Evolutionary conservation across 1,284 basidiomycete genomes (phyloP).

Genomic region (Psilocybe mexicana): DNA sequence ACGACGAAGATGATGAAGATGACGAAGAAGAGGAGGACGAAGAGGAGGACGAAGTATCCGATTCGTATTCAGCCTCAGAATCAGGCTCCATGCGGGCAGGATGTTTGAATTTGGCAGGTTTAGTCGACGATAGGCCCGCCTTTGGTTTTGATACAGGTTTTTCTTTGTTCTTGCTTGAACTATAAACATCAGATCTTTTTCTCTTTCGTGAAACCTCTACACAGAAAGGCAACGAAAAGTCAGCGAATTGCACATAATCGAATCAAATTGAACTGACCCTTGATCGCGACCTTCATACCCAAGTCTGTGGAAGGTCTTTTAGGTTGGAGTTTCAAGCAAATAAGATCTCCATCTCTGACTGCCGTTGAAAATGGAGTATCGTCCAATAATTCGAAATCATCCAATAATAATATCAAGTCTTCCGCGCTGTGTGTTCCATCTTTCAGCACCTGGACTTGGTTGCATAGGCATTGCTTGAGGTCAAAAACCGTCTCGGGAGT

Average conservation of each 20-base stretch:
- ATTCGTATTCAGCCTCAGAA: conserved; percentile 13
- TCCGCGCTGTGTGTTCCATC: conserved; percentile 18
- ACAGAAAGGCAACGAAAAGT: too few species aligned
- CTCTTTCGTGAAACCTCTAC: conserved; percentile 1
- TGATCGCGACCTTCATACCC: neutral
- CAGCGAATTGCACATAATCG: too few species aligned
- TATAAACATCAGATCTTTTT: conserved; percentile 1
- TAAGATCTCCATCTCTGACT: conserved; percentile 42
- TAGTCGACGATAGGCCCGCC: neutral
- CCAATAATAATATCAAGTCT: conserved; percentile 33
- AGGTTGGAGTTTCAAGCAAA: conserved; percentile 28
- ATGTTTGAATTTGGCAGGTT: conserved; percentile 2
- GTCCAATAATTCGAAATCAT: conserved; percentile 42
- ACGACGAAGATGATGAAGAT: conserved; percentile 18
- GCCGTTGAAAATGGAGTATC: conserved; percentile 32
- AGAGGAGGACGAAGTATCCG: conserved; percentile 9
- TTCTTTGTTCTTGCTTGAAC: neutral
- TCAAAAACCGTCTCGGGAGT: conserved; percentile 27
- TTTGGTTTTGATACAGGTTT: conserved; percentile 5
- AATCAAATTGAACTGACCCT: too few species aligned
- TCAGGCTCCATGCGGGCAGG: conserved; percentile 8
- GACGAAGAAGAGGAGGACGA: conserved; percentile 1
- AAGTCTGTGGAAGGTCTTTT: too few species aligned
- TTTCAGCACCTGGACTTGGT: conserved; percentile 30
- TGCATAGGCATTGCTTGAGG: conserved; percentile 35